Percentiles rank a stretch among this genome's conserved stretches.
These are phyloP conservation scores for Grigorovia jiainica DNA, from an alignment of 805 yeast species.

Conservation along the genomic window DNA sequence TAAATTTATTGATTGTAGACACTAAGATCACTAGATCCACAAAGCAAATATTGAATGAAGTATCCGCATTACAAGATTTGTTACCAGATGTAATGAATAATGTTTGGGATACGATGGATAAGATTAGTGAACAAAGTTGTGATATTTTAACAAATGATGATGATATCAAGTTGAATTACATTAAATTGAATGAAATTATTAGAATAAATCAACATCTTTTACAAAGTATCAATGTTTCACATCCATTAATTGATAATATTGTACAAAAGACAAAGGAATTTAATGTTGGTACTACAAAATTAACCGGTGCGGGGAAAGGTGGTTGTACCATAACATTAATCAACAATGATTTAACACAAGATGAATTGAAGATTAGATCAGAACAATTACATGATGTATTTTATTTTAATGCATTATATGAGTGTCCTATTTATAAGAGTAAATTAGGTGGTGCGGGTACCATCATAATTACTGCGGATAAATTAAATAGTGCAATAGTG, in stretches of 20 bases:
- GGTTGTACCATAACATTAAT: conserved; percentile 93
- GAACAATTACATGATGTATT: too few relatives aligned
- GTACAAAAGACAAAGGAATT: conserved; percentile 55
- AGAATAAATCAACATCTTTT: conserved; percentile 82
- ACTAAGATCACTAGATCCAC: conserved; percentile 85
- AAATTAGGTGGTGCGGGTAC: background rate
- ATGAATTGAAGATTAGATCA: too few relatives aligned
- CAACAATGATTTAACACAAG: too few relatives aligned
- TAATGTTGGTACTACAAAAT: conserved; percentile 74
- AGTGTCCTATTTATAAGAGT: background rate
- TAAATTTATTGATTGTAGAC: conserved; percentile 69
- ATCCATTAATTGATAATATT: conserved; percentile 77
- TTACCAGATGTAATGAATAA: conserved; percentile 48
- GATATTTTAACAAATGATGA: conserved; percentile 28
- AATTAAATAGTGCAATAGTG: background rate
- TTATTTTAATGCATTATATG: too few relatives aligned
- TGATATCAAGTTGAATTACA: background rate
- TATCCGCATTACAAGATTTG: conserved; percentile 41
- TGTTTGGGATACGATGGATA: conserved; percentile 68
- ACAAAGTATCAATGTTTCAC: conserved; percentile 82
- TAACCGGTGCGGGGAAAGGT: conserved; percentile 99
- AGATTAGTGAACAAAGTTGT: conserved; percentile 38
- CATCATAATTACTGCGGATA: background rate
- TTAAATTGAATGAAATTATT: conserved; percentile 40
- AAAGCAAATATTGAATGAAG: conserved; percentile 71